Evolutionary conservation across 2,329 filamentous ascomycete genomes (phyloP), one percentile per base, ranked within the genome.

Genomic region (Verticillium zaregamsianum): DNA sequence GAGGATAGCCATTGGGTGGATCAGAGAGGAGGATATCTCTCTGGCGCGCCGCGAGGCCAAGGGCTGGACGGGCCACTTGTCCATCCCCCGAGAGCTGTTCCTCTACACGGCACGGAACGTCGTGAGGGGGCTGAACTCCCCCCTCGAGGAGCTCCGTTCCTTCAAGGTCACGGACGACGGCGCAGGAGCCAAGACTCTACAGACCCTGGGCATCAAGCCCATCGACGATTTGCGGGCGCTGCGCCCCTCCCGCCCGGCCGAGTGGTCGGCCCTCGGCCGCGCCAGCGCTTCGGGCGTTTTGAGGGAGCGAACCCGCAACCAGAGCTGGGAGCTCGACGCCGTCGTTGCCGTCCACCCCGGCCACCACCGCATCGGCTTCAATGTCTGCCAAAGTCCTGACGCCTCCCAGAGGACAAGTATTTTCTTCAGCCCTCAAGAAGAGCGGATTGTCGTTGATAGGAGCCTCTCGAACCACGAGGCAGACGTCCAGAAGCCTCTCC

Each of bases 1-100:
- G 49, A 72, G 76, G 12, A 72, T 83, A 5, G 72, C 79, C 1
- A 82, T 76, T 68, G 80, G 80, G 3, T 84, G 82, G 81, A 71
- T 84, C 39, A 77, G 75, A 1, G 81, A 84, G 65, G 81, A 84
- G 14, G 79, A 82, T 59, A 65, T 83, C 3, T 74, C 79, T 1
- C 72, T 81, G 61, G 64, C 70, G 3, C 65, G 76, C 15, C 76
- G 79, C 3, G 72, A 78, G 61, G 67, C 70, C 1, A 79, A 83
- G 65, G 79, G 78, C 12, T 84, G 81, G 80, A 82, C 77, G 23
- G 80, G 82, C 2, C 67, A 77, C 61, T 69, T 83, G 9, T 80
- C 80, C 1, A 63, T 83, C 5, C 80, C 80, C 0, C 70, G 80
- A 17, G 76, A 77, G 23, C 62, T 82, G 1, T 69, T 69, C n/a